Conservation (phyloP, 345 rosid species). For the Gossypium rotundifolium region DNA sequence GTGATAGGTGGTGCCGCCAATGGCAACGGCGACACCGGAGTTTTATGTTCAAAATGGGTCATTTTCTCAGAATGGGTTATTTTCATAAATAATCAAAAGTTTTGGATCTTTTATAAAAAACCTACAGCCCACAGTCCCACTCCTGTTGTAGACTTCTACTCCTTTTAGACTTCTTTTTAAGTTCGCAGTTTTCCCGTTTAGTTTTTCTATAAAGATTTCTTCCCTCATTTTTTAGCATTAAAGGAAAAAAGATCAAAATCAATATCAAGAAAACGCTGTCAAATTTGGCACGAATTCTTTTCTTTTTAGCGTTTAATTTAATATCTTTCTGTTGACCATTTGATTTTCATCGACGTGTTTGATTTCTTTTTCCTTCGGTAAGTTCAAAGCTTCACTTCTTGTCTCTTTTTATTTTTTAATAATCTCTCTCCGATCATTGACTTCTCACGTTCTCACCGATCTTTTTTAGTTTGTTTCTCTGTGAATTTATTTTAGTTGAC, state of each 20-base stretch:
- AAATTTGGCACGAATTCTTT: too few relatives aligned
- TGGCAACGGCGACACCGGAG: too few relatives aligned
- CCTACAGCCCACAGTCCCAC: neutral
- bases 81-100: too few relatives aligned
- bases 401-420: neutral
- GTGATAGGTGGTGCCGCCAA: too few relatives aligned
- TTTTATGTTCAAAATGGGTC: too few relatives aligned
- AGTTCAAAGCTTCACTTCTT: neutral
- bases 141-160: neutral
- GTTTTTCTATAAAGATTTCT: neutral
- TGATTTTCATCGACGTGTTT: neutral
- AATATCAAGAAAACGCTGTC: too few relatives aligned
- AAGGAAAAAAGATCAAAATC: neutral
- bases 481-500: neutral
- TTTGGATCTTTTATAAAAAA: too few relatives aligned
- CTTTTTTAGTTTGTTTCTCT: too few relatives aligned
- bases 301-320: too few relatives aligned
- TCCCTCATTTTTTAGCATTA: neutral
- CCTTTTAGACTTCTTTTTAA: neutral
- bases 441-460: neutral
- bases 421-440: neutral
- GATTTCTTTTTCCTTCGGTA: neutral
- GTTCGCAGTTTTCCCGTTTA: neutral
- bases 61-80: too few relatives aligned
- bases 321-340: neutral